phyloP scores from a whole-genome alignment of 2,329 filamentous ascomycete genomes.

The Aspergillus floridensis region DNA sequence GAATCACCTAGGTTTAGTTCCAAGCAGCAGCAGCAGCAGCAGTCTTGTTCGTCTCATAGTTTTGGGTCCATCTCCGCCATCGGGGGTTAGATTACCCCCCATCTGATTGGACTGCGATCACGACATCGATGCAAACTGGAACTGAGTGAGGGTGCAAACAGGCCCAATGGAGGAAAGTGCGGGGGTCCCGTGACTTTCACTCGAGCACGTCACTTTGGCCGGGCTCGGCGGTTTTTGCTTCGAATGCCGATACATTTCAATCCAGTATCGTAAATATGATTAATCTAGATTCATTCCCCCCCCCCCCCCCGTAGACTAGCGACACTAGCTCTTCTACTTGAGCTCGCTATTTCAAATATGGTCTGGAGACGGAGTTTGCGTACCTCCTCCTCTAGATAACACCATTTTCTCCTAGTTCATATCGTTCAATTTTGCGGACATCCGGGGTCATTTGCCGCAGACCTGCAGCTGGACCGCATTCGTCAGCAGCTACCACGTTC shows the following conservation, averaged over 20 bases:
- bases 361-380: no score
- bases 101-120: conserved; percentile 44
- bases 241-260: not conserved
- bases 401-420: not conserved
- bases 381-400: no score
- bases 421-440: not conserved
- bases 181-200: conserved; percentile 29
- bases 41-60: conserved; percentile 16
- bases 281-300: no score
- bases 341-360: no score
- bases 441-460: not conserved
- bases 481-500: not conserved
- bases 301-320: no score
- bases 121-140: conserved; percentile 44
- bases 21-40: conserved; percentile 10
- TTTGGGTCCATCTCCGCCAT: conserved; percentile 34
- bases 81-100: conserved; percentile 35
- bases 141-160: conserved; percentile 27
- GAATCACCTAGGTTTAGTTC: not conserved
- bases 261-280: not conserved
- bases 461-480: not conserved
- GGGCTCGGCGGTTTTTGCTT: conserved; percentile 24
- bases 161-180: conserved; percentile 25
- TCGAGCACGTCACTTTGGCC: conserved; percentile 29
- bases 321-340: no score